Base-by-base conservation (phyloP, 2,329 filamentous ascomycete genomes). In the Colletotrichum trifolii region DNA sequence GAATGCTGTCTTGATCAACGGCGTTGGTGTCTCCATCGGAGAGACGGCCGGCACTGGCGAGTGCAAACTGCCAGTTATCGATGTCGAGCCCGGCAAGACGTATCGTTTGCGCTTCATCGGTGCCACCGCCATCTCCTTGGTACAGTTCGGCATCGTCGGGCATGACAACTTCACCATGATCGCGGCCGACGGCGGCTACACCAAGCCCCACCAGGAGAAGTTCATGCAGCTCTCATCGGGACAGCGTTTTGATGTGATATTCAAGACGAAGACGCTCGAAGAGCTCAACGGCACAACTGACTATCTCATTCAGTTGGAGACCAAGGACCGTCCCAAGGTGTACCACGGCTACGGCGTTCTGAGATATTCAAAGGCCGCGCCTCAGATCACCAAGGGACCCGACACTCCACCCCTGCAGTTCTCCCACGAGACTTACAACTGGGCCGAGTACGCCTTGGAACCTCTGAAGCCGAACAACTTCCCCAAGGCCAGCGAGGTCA, bases 51-150 rank as follows among this genome's bases (percentile, higher is more conserved):
- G 60, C 4, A 25, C 45, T 2, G 54, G 57, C 52, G 75, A 72
- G 45, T 83, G 84, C 73, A 73, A 76, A 58, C 77, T 84, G 3
- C 78, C 81, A 5, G 77, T 87, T 4, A 84, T 91, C 64, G 79
- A 85, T 6, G 85, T 91, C 8, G 77, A 88, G 42, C 85, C 88
- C 0, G 84, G 79, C 10, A 87, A 83, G 71, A 87, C 83, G 0
- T 91, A 91, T 69, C 81, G 88, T 2, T 74, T 91, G 56, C 81
- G 89, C 9, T 85, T 88, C 70, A 82, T 91, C 47, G 86, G 87
- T 4, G 81, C 74, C 1, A 84, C 83, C 0, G 85, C 85, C 0
- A 75, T 90, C 15, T 87, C 85, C 0, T 79, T 85, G 67, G 74
- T 84, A 4, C 80, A 82, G 2, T 69, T 89, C 3, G 86, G 78